Conservation (phyloP, 306 rosid genomes). For the Cucumis melo region DNA sequence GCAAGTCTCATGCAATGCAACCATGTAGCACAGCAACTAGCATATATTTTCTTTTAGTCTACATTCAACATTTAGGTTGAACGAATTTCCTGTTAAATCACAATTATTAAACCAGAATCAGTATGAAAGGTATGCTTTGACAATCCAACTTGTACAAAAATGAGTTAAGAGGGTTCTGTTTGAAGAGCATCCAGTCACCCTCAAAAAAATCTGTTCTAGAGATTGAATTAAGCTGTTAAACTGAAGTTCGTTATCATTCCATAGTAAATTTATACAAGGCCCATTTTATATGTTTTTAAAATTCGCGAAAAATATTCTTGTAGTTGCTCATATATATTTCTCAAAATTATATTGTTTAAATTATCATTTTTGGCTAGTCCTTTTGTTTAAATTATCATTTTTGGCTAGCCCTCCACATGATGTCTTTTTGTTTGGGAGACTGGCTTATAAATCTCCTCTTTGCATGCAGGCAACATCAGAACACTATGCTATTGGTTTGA, state of each 20-base stretch:
- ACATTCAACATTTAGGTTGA: neutral
- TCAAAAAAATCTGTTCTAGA: neutral
- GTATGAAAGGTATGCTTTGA: neutral
- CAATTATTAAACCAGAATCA: neutral
- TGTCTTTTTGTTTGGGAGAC: neutral
- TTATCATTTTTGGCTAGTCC: too few relatives aligned
- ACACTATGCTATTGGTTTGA: conserved; percentile 89
- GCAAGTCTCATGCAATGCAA: neutral
- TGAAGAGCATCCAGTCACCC: neutral
- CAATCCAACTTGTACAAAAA: neutral
- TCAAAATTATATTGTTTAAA: neutral
- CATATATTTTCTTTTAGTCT: neutral
- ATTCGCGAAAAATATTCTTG: neutral
- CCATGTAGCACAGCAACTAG: neutral
- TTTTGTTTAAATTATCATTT: neutral
- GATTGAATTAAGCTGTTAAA: neutral
- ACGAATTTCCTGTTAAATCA: neutral
- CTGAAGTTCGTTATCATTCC: neutral
- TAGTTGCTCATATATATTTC: neutral
- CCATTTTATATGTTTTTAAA: neutral
- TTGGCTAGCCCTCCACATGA: neutral
- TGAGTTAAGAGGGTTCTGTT: neutral
- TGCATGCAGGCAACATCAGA: conserved; percentile 70
- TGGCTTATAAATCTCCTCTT: conserved; percentile 6
- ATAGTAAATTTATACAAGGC: neutral